These are phyloP conservation scores for Delphinella strobiligena DNA, from an alignment of 2,329 filamentous ascomycete genomes.

Conservation along the genomic window DNA sequence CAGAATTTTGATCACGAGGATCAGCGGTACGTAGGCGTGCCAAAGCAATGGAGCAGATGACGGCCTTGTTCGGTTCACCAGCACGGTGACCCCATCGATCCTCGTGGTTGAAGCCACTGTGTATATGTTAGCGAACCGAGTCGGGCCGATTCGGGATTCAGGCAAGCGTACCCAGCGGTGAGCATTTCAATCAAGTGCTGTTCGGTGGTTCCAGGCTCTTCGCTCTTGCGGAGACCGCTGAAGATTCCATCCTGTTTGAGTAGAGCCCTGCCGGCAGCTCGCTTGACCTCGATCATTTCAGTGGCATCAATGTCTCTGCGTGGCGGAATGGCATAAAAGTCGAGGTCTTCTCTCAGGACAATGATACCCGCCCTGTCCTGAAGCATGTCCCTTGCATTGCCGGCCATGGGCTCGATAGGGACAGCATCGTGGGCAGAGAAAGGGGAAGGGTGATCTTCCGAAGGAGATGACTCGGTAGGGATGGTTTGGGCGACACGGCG, in stretches of 20 bases:
- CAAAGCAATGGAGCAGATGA: slow-evolving; percentile 91
- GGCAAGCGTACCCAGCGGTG: slow-evolving; percentile 70
- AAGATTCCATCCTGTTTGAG: slow-evolving; percentile 90
- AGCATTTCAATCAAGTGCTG: slow-evolving; percentile 99
- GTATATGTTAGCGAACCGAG: background rate
- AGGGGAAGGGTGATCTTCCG: slow-evolving; percentile 41
- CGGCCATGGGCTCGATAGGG: slow-evolving; percentile 54
- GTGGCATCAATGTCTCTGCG: slow-evolving; percentile 67
- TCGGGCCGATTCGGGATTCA: background rate
- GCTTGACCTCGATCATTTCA: slow-evolving; percentile 94
- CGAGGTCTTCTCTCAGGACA: slow-evolving; percentile 86
- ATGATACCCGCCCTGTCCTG: slow-evolving; percentile 91
- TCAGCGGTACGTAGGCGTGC: slow-evolving; percentile 90
- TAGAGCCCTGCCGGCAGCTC: slow-evolving; percentile 76
- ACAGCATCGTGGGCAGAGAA: slow-evolving; percentile 30
- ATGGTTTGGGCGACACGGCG: slow-evolving; percentile 94
- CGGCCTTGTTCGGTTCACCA: slow-evolving; percentile 95
- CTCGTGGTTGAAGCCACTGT: slow-evolving; percentile 88
- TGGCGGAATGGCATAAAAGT: slow-evolving; percentile 95
- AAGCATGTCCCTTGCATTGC: slow-evolving; percentile 60
- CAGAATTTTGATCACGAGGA: slow-evolving; percentile 50
- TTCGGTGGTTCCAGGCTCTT: slow-evolving; percentile 92
- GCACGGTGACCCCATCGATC: slow-evolving; percentile 93
- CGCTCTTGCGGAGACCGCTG: slow-evolving; percentile 84
- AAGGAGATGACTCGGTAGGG: slow-evolving; percentile 55